A percentile compares a stretch with the other conserved stretches of the same genome.
These are phyloP conservation scores for Metschnikowia proteae DNA, from an alignment of 805 yeast genomes.

Conservation along the genomic window DNA sequence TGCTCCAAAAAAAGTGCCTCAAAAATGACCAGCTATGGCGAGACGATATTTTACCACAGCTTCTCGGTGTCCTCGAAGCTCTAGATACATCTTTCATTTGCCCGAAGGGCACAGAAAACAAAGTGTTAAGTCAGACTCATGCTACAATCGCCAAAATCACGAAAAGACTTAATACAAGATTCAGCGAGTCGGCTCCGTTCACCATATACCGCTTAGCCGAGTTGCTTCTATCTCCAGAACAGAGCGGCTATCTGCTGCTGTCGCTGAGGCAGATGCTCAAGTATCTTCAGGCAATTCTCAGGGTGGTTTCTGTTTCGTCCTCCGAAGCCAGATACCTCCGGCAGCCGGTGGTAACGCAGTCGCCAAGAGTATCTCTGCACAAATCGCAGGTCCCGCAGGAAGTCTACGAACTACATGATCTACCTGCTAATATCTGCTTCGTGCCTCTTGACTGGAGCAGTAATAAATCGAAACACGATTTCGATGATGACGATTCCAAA, in stretches of 20 bases:
- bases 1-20: slow-evolving; percentile 10
- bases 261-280: slow-evolving; percentile 14
- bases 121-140: slow-evolving; percentile 8
- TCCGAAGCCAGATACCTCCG: slow-evolving; percentile 6
- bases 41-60: slow-evolving; percentile 8
- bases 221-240: slow-evolving; percentile 11
- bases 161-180: slow-evolving; percentile 24
- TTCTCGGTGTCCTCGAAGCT: slow-evolving; percentile 4
- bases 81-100: slow-evolving; percentile 8
- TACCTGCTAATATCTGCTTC: slow-evolving; percentile 14
- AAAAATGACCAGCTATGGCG: slow-evolving; percentile 15
- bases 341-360: not conserved
- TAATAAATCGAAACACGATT: not conserved
- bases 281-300: slow-evolving; percentile 15
- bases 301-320: slow-evolving; percentile 13
- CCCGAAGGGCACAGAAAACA: slow-evolving; percentile 8
- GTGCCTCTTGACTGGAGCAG: slow-evolving; percentile 11
- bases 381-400: slow-evolving; percentile 5
- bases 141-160: slow-evolving; percentile 6
- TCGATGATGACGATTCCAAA: not conserved
- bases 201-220: slow-evolving; percentile 18
- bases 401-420: slow-evolving; percentile 10
- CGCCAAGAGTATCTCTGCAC: not conserved
- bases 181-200: slow-evolving; percentile 20
- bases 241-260: slow-evolving; percentile 15